phyloP scores from a whole-genome alignment of 768 basidiomycete species.

The Fistulinella prunicolor region DNA sequence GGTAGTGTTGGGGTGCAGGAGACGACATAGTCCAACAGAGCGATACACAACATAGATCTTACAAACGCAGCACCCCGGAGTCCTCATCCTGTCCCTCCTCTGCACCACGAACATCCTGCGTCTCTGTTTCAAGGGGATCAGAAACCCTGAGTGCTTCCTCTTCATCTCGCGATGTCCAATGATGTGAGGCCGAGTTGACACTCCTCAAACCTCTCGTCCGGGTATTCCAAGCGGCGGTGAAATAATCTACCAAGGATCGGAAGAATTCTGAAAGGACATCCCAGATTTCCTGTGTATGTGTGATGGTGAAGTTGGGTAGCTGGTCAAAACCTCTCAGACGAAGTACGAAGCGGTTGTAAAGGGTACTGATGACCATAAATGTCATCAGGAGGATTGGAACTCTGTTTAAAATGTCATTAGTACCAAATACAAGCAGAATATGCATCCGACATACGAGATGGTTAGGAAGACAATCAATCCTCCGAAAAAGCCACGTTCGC shows the following conservation, averaged over 20 bases:
- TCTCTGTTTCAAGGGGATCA: constrained; percentile 23
- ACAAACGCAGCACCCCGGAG: constrained; percentile 6
- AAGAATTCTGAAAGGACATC: constrained; percentile 21
- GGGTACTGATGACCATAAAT: constrained; percentile 64
- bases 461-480: constrained; percentile 55
- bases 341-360: constrained; percentile 80
- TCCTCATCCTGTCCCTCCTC: background rate
- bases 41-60: constrained; percentile 5
- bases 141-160: constrained; percentile 23
- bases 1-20: background rate
- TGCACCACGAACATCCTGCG: constrained; percentile 4
- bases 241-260: constrained; percentile 11
- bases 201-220: constrained; percentile 12
- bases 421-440: background rate
- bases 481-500: constrained; percentile 48
- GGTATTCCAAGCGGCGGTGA: constrained; percentile 12
- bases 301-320: constrained; percentile 57
- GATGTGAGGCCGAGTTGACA: constrained; percentile 27
- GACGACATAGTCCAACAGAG: too few relatives aligned
- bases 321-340: constrained; percentile 69
- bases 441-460: constrained; percentile 49
- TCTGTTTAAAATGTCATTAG: constrained; percentile 35
- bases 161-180: constrained; percentile 33
- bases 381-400: constrained; percentile 52
- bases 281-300: constrained; percentile 23